These are phyloP conservation scores for Cyanidiococcus yangmingshanensis DNA, from an alignment of 23 red algal species.

Conservation along the genomic window DNA sequence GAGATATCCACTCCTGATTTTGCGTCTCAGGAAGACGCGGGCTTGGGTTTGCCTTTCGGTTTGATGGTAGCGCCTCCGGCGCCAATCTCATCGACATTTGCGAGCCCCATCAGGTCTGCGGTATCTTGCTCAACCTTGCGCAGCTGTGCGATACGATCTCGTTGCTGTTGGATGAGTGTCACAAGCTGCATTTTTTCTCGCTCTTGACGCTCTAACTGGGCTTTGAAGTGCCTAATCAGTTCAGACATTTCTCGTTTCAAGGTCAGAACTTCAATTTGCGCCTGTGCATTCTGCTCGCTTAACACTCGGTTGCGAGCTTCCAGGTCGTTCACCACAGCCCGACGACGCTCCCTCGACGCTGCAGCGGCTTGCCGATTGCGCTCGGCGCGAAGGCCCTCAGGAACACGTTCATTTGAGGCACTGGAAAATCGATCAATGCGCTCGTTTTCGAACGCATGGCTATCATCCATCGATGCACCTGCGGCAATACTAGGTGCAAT, in stretches of 20 bases:
- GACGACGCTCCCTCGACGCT: conserved; percentile 70
- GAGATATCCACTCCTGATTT: too few species aligned
- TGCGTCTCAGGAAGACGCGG: too few species aligned
- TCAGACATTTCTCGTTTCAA: conserved; percentile 16
- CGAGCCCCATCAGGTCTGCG: background rate
- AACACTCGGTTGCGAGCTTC: conserved; percentile 57
- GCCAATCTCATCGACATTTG: background rate
- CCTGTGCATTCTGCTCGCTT: conserved; percentile 57
- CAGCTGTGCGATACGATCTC: background rate
- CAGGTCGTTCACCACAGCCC: conserved; percentile 76
- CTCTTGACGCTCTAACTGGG: background rate
- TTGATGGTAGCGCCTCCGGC: background rate
- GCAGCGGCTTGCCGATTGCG: conserved; percentile 89
- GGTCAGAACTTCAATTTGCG: conserved; percentile 39
- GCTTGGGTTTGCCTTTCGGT: background rate
- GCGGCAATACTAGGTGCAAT: background rate
- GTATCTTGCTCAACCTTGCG: background rate
- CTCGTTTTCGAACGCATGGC: background rate
- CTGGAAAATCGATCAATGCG: background rate
- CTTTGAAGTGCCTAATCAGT: background rate
- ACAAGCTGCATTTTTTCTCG: background rate
- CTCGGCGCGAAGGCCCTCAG: conserved; percentile 38
- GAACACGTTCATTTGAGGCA: background rate
- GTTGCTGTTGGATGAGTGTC: background rate
- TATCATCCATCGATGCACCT: background rate